phyloP scores from a whole-genome alignment of 805 yeast species.

The Pichia phayaonensis region DNA sequence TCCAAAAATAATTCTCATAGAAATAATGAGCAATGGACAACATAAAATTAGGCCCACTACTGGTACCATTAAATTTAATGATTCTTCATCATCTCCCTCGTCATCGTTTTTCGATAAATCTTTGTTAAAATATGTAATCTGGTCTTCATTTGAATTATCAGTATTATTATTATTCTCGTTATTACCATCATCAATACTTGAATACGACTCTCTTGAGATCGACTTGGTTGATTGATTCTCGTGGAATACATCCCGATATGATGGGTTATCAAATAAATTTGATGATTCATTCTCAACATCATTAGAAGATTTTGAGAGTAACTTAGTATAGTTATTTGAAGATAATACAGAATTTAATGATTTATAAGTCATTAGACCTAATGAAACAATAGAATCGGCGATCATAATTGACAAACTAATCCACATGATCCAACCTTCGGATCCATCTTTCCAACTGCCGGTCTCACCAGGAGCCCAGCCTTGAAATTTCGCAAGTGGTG shows the following conservation, averaged over 20 bases:
- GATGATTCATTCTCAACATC: not conserved
- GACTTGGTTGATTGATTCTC: not conserved
- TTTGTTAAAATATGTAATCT: not conserved
- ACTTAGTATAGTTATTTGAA: not conserved
- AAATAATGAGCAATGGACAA: constrained; percentile 55
- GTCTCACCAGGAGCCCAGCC: constrained; percentile 90
- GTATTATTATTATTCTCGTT: not conserved
- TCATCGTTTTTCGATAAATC: constrained; percentile 16
- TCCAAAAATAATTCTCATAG: constrained; percentile 67
- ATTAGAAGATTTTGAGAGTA: not conserved
- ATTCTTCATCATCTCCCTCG: constrained; percentile 27
- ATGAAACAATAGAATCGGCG: constrained; percentile 79
- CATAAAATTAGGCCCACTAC: constrained; percentile 55
- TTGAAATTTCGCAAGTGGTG: constrained; percentile 60
- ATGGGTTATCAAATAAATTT: not conserved
- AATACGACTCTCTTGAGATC: not conserved
- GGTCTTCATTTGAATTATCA: not conserved
- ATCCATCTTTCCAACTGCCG: constrained; percentile 89
- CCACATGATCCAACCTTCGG: constrained; percentile 98
- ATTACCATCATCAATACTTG: constrained; percentile 1
- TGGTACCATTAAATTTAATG: constrained; percentile 4
- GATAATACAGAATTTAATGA: not conserved
- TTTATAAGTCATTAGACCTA: constrained; percentile 22
- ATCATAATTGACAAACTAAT: constrained; percentile 89
- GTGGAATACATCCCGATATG: not conserved